Evolutionary conservation across 345 rosid species (phyloP), one percentile per base, ranked within the genome.

Genomic region (Iberis pinnata): DNA sequence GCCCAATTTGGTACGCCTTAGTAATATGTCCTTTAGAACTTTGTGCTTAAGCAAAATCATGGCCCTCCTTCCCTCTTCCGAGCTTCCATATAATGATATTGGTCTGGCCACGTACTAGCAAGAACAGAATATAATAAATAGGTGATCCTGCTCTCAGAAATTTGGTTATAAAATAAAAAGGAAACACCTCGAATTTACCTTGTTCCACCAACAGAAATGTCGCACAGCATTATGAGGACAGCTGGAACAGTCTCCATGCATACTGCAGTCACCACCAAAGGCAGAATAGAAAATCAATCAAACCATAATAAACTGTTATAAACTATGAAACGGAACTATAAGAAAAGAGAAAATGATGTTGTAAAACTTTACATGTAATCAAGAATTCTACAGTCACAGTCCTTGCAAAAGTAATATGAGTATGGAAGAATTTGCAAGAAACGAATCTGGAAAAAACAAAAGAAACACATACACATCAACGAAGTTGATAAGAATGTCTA

Each of bases 151-250:
- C 24, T 22, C 35, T 58, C 8, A 19, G n/a, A 13, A 36, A 9
- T 52, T 51, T 29, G 25, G 38, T 36, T 16, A 52, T 39, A 18
- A 29, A 6, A 18, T 13, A 39, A 32, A n/a, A 29, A n/a, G 17
- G 9, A 20, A 38, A 8, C 61, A 31, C 18, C 18, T 31, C 55
- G 14, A 53, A 64, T 78, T 81, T 56, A 92, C 98, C 76, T 77
- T 85, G 71, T 92, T 92, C 98, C 98, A 92, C 98, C 98, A 92
- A 73, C 98, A 92, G 59, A 92, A 92, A 70, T 92, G 98, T 64
- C 96, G 81, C 50, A 83, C 89, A 11, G 84, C 61, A 58, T 63
- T 83, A 71, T 92, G 98, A 44, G 86, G 76, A 59, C 98, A 92
- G 70, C 65, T 77, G 2, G 73, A 49, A 52, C 98, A 92, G 31